Evolutionary conservation across 768 basidiomycete species (phyloP).

Genomic region (Pulveroboletus sp.): DNA sequence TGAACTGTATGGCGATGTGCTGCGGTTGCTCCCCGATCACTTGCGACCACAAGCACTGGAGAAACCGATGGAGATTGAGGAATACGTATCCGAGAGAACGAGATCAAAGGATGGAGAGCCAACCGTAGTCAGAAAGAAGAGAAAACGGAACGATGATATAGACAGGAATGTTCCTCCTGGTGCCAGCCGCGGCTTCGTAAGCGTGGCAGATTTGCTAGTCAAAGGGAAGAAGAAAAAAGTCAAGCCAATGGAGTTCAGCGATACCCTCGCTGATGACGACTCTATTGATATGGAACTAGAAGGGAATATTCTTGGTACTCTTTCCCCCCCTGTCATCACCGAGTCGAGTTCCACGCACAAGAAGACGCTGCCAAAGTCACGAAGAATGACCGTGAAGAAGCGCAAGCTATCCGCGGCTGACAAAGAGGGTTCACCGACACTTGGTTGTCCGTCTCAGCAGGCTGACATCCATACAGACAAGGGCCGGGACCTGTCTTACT

Average conservation of each 20-base stretch:
- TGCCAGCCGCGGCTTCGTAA: slow-evolving; percentile 69
- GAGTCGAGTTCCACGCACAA: slow-evolving; percentile 33
- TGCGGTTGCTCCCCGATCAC: slow-evolving; percentile 75
- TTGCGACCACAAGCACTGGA: slow-evolving; percentile 74
- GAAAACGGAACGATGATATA: slow-evolving; percentile 66
- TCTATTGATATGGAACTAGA: slow-evolving; percentile 66
- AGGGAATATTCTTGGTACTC: slow-evolving; percentile 46
- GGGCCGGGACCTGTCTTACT: slow-evolving; percentile 37
- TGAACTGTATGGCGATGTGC: slow-evolving; percentile 91
- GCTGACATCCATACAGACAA: slow-evolving; percentile 37
- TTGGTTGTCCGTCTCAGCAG: slow-evolving; percentile 41
- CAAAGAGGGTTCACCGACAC: slow-evolving; percentile 27
- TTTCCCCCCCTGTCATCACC: slow-evolving; percentile 39
- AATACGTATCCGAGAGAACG: slow-evolving; percentile 46
- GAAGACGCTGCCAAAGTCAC: slow-evolving; percentile 36
- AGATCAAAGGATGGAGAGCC: slow-evolving; percentile 29
- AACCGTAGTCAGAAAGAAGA: slow-evolving; percentile 44
- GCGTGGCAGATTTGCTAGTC: slow-evolving; percentile 55
- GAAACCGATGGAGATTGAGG: slow-evolving; percentile 77
- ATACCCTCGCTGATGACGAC: slow-evolving; percentile 52
- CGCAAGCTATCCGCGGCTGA: slow-evolving; percentile 14
- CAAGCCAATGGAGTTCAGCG: slow-evolving; percentile 43
- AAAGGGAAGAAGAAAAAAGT: slow-evolving; percentile 47
- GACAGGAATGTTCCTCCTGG: slow-evolving; percentile 68
- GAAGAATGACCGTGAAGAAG: slow-evolving; percentile 35